Base-by-base conservation (phyloP, 306 rosid genomes). In the Ochetophila trinervis region DNA sequence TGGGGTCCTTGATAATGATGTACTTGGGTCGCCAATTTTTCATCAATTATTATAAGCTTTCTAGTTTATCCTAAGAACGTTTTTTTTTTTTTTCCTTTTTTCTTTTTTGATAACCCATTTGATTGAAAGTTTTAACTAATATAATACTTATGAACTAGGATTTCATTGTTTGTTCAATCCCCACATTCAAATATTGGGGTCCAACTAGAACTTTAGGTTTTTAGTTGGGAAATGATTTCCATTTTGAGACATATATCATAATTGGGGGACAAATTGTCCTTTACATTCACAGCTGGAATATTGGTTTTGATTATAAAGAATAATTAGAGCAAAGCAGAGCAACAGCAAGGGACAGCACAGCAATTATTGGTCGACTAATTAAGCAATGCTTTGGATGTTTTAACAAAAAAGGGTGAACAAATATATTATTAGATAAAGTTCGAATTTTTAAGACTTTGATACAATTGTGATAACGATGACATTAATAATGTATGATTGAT, bases 201-300 rank as follows among this genome's bases (percentile, higher is more conserved):
- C 65, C 65, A 65, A 63, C 35, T 36, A 53, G 19, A n/a, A 8
- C 6, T 21, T 40, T 52, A 27, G 30, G 53, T 34, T 37, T 56
- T 67, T 45, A 16, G 59, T 36, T 15, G 11, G 52, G 3, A 68
- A 21, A 27, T n/a, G 34, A 60, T 60, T 50, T 69, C 74, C 37
- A 22, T 69, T 60, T 14, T 54, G 44, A 69, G 60, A 54, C 66
- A 40, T 27, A 48, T 17, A 3, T 24, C 35, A 24, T 59, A 51
- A 37, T 8, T 42, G 50, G 47, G 2, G 12, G 20, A 8, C 21
- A 64, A 17, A 21, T 0, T 44, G 53, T 42, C 17, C 37, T 59
- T 34, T 68, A 47, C 63, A 44, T 65, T 57, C 22, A 70, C 74
- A 67, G 72, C 75, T 78, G 75, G 78, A 68, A 62, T 54, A 53